Percentiles rank a stretch among this genome's conserved stretches.
Evolutionary conservation across 371 early-diverging fungal species (phyloP).

Genomic region (Mucor indicus): DNA sequence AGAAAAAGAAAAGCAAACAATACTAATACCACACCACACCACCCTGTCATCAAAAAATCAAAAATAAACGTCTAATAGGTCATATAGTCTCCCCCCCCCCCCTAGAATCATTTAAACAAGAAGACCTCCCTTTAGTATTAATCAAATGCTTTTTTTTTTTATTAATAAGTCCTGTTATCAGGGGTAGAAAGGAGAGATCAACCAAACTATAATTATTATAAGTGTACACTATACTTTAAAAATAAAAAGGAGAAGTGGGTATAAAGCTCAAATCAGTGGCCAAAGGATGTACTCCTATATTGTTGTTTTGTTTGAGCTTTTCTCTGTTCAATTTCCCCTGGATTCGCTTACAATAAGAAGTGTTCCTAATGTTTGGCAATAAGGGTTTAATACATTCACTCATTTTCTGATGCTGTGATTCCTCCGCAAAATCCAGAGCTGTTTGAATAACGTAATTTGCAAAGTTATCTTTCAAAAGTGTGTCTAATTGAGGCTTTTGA

Average conservation of each 20-base stretch:
- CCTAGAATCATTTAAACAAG: not conserved
- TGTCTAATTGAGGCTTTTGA: conserved; percentile 64
- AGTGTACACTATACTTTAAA: too few relatives aligned
- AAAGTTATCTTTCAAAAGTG: conserved; percentile 79
- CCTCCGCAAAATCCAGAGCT: conserved; percentile 80
- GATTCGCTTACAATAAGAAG: too few relatives aligned
- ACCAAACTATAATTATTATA: too few relatives aligned
- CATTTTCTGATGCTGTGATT: conserved; percentile 64
- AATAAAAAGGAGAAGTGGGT: too few relatives aligned
- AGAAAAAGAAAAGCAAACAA: not conserved
- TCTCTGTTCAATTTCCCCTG: too few relatives aligned
- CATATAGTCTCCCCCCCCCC: not conserved
- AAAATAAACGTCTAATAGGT: not conserved
- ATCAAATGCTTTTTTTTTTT: conserved; percentile 1
- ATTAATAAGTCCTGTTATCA: too few relatives aligned
- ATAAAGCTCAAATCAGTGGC: too few relatives aligned
- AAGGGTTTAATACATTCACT: too few relatives aligned
- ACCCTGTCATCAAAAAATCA: conserved; percentile 6
- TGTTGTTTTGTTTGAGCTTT: too few relatives aligned
- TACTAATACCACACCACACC: not conserved
- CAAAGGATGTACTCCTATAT: too few relatives aligned
- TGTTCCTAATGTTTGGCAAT: too few relatives aligned
- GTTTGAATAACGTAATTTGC: conserved; percentile 96
- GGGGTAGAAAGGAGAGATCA: too few relatives aligned
- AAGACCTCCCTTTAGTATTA: not conserved